Base-by-base conservation (phyloP, 371 early-diverging fungal species). In the Circinella minor region DNA sequence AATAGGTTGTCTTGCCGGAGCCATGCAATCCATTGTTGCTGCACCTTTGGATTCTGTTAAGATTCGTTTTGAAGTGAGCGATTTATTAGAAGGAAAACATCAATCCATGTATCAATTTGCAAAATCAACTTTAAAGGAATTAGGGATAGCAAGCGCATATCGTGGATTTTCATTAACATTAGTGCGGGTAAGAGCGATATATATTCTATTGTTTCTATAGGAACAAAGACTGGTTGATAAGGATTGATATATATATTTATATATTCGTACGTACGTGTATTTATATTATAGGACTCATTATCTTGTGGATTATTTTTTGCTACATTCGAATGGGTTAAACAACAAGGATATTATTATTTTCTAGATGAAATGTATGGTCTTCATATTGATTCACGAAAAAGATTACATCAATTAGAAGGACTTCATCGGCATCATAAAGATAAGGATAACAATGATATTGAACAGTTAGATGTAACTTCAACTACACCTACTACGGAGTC, bases 231-330 rank as follows among this genome's bases (percentile, higher is more conserved):
- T 8, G 14, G 6, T 37, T 61, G 11, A 36, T 11, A 43, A 0
- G 15, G 47, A 15, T 47, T 11, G 15, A 9, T 47, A 15, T 11
- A n/a, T n/a, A n/a, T n/a, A n/a, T 49, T 36, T 66, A 15, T 49
- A 49, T 15, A 15, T n/a, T n/a, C n/a, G n/a, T n/a, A n/a, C n/a
- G n/a, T n/a, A n/a, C n/a, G n/a, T n/a, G n/a, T n/a, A n/a, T n/a
- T n/a, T n/a, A n/a, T n/a, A n/a, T n/a, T 11, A 9, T 76, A 90
- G 88, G 93, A 93, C 73, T 87, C 90, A 0, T 67, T 89, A 14
- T 89, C 91, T 0, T 93, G 90, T 72, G 91, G 91, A 5, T 72
- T 91, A 10, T 93, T 93, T 69, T 93, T 93, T 82, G 92, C 91
- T 3, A 86, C 91, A 6, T 93, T 92, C 74, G 93, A 92, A 71